Conservation (phyloP, 2,329 filamentous ascomycete species). For the Nothophaeocryptopus gaeumannii region DNA sequence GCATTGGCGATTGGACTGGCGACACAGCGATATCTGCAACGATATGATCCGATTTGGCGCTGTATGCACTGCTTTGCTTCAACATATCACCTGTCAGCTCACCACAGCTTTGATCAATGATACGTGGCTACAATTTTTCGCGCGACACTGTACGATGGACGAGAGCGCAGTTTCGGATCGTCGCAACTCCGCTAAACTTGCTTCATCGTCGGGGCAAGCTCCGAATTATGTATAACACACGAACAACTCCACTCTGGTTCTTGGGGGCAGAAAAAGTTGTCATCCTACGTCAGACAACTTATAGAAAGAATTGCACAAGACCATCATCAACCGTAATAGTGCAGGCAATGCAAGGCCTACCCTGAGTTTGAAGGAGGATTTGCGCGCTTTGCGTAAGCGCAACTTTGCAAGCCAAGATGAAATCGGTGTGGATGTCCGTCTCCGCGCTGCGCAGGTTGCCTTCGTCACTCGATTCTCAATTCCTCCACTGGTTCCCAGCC, state of each 20-base stretch:
- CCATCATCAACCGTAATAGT: background rate
- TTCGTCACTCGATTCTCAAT: constrained; percentile 43
- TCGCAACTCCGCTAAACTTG: no score
- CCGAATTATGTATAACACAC: background rate
- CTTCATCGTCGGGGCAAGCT: no score
- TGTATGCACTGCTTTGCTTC: no score
- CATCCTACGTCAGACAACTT: background rate
- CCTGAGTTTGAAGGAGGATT: background rate
- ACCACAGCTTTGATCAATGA: no score
- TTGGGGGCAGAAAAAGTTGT: background rate
- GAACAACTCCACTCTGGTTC: background rate
- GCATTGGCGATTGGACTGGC: no score
- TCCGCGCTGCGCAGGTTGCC: no score
- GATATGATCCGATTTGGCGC: background rate
- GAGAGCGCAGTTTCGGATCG: no score
- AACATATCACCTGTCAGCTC: no score
- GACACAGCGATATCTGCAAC: background rate
- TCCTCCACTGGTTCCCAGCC: constrained; percentile 56
- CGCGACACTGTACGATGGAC: no score
- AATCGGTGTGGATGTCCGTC: background rate
- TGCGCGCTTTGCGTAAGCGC: background rate
- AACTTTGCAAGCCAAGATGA: constrained; percentile 1
- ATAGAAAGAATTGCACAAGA: background rate
- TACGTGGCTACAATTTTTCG: no score
- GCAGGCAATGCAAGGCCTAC: no score